Evolutionary conservation across 2,329 filamentous ascomycete genomes (phyloP), one percentile per base, ranked within the genome.

Genomic region (Lasiodiplodia citricola): DNA sequence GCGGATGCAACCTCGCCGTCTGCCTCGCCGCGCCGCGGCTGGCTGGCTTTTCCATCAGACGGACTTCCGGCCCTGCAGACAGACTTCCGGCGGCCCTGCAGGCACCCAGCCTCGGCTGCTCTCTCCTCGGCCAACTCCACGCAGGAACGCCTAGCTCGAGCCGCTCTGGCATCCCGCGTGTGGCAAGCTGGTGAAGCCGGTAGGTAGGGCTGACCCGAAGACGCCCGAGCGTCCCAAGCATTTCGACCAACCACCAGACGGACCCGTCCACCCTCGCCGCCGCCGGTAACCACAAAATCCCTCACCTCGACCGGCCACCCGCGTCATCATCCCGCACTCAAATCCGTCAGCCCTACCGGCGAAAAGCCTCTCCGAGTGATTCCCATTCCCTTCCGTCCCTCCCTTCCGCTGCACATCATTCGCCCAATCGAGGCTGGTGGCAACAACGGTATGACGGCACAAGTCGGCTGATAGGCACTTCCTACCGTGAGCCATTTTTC

Each of bases 121-220:
- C 7, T 31, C 28, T 31, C 23, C 23, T 44, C 41, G 44, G 44
- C 18, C 44, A 47, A 8, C 21, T 31, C 18, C 38, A 38, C 31
- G 56, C 56, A 44, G 21, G n/a, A 25, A 44, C 37, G 38, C 38
- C 55, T 21, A 37, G 21, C 25, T 56, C 54, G 18, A 56, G 25
- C 25, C 54, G 31, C 28, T 31, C 54, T n/a, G 18, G 16, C 44
- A 64, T 52, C 60, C 60, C 60, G 51, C 60, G 60, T 25, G 58
- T 62, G 58, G 58, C 58, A 28, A 50, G n/a, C 16, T 44, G 41
- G 41, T 44, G 41, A 18, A 6, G 41, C 41, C 18, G 41, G 41
- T 23, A n/a, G n/a, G 60, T 64, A 64, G 47, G 60, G 60, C 60
- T 64, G 60, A 64, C 60, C 58, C 58, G 58, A 63, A 41, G 31